Conservation (phyloP, 345 rosid genomes). For the Rhizophora mangle region DNA sequence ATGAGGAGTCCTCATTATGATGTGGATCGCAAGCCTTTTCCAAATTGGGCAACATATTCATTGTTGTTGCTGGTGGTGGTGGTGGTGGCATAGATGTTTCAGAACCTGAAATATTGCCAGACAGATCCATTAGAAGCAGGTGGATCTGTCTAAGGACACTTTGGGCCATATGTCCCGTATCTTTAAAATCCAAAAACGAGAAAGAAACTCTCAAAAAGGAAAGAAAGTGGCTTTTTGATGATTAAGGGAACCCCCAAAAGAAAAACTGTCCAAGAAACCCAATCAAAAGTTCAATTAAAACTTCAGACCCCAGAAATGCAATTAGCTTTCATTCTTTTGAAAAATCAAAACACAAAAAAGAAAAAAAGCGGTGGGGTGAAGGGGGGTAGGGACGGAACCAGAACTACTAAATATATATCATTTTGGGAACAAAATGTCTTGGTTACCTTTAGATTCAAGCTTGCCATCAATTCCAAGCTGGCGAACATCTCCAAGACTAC, state of each 20-base stretch:
- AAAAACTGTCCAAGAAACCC: too few relatives aligned
- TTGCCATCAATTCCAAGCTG: constrained; percentile 30
- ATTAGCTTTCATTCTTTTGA: neutral
- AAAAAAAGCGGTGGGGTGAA: too few relatives aligned
- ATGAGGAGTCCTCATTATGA: constrained; percentile 26
- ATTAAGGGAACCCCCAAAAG: too few relatives aligned
- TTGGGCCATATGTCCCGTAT: neutral
- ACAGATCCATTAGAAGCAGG: constrained; percentile 12
- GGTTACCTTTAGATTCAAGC: constrained; percentile 25
- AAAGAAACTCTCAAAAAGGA: neutral
- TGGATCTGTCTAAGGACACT: neutral
- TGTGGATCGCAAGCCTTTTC: constrained; percentile 17
- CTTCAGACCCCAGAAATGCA: neutral
- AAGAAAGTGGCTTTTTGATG: constrained; percentile 4
- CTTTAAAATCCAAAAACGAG: constrained; percentile 15
- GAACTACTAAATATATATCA: neutral
- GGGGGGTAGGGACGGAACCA: neutral
- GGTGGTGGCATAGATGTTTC: constrained; percentile 22
- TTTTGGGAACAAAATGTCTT: too few relatives aligned
- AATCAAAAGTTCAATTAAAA: too few relatives aligned
- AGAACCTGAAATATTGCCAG: constrained; percentile 25
- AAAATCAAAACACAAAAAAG: neutral
- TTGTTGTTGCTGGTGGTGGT: constrained; percentile 17
- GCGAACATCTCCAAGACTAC: constrained; percentile 38
- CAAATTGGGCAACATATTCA: constrained; percentile 33